Percentiles rank a stretch among this genome's conserved stretches.
These are phyloP conservation scores for Kingdonia uniflora DNA, from an alignment of 164 flowering plant species.

Conservation along the genomic window DNA sequence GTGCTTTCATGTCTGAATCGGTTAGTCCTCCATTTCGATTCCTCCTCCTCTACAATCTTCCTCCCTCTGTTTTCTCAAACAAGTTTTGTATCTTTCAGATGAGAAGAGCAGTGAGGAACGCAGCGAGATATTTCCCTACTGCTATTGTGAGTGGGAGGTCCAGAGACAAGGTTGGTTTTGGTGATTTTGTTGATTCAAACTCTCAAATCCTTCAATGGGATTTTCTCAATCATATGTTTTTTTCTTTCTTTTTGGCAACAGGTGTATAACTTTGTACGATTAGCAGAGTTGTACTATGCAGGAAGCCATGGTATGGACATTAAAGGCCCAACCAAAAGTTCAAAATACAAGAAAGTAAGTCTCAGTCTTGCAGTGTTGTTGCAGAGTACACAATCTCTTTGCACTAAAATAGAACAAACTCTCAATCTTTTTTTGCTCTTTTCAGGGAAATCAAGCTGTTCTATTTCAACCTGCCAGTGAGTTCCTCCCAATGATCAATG, in stretches of 20 bases:
- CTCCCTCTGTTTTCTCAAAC: not conserved
- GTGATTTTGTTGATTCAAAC: not conserved
- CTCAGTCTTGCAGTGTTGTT: too few species aligned
- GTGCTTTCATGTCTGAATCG: constrained; percentile 78
- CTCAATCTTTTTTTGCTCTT: not conserved
- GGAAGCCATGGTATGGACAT: constrained; percentile 99
- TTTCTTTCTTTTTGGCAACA: constrained; percentile 17
- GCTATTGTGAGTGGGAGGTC: constrained; percentile 83
- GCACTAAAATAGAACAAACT: too few species aligned
- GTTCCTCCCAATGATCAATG: constrained; percentile 71
- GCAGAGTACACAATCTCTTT: too few species aligned
- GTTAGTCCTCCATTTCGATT: constrained; percentile 22
- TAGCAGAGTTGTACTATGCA: constrained; percentile 77
- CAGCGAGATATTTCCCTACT: constrained; percentile 66
- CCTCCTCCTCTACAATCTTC: not conserved
- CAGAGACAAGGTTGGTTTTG: constrained; percentile 23
- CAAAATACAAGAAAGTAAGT: constrained; percentile 33
- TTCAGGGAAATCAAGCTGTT: constrained; percentile 39
- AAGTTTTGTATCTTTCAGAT: constrained; percentile 13
- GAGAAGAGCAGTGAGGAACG: constrained; percentile 40
- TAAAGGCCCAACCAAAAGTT: constrained; percentile 53
- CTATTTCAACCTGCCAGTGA: constrained; percentile 75
- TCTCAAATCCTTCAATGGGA: not conserved
- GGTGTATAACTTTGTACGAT: constrained; percentile 54
- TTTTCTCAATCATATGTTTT: not conserved